These are phyloP conservation scores for Perilla frutescens DNA, from an alignment of 257 asterid genomes.

Conservation along the genomic window DNA sequence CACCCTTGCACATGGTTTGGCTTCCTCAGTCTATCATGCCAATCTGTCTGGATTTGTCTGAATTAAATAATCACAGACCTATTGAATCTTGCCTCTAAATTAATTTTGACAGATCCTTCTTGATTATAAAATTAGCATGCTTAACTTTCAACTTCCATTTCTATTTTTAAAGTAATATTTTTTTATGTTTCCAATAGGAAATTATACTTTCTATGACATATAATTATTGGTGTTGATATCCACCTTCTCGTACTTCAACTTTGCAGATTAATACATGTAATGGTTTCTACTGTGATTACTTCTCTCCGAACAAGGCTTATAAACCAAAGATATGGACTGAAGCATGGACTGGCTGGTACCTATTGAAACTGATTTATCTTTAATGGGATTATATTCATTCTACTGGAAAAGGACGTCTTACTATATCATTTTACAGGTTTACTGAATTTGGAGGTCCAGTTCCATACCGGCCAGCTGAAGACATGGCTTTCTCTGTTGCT, in stretches of 20 bases:
- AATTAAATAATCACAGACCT: conserved; percentile 17
- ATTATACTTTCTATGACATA: background rate
- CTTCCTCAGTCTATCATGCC: conserved; percentile 34
- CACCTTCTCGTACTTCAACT: conserved; percentile 4
- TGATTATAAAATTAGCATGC: conserved; percentile 31
- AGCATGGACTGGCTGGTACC: conserved; percentile 98
- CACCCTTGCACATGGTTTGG: conserved; percentile 53
- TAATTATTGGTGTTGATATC: conserved; percentile 23
- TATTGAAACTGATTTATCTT: conserved; percentile 7
- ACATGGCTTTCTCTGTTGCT: conserved; percentile 94
- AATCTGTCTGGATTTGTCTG: conserved; percentile 40
- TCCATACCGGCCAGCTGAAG: conserved; percentile 95
- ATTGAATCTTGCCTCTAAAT: conserved; percentile 30
- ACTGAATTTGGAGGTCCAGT: conserved; percentile 98
- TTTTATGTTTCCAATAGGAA: background rate
- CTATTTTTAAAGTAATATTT: background rate
- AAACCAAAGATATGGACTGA: conserved; percentile 99
- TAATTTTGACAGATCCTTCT: conserved; percentile 19
- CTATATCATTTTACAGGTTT: conserved; percentile 55
- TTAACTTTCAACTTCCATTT: conserved; percentile 6
- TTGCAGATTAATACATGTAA: conserved; percentile 94
- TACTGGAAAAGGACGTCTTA: background rate
- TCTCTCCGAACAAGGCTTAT: conserved; percentile 87
- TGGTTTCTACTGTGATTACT: conserved; percentile 92
- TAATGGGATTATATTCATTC: background rate